Conservation (phyloP, 2,329 filamentous ascomycete genomes). For the Aureobasidium lini region DNA sequence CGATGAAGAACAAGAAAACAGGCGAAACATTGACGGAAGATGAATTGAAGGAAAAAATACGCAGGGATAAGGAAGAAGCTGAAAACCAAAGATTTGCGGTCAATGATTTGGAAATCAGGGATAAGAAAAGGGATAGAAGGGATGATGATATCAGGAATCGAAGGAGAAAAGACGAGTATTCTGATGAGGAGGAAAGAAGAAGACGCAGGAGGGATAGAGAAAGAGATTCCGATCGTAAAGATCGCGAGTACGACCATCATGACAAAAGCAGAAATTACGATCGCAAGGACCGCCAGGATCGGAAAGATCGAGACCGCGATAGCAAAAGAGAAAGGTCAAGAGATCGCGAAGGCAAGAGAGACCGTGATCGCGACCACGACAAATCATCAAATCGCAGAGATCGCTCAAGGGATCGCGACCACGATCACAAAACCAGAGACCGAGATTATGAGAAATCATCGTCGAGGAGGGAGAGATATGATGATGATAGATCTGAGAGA, state of each 20-base stretch:
- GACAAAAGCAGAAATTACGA: not conserved
- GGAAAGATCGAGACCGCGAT: not conserved
- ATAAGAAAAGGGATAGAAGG: conserved; percentile 4
- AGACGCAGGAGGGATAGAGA: not conserved
- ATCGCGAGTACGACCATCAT: not conserved
- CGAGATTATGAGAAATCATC: not conserved
- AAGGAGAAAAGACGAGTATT: conserved; percentile 4
- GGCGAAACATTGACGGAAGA: conserved; percentile 57
- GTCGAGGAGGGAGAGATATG: not conserved
- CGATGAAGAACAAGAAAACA: conserved; percentile 54
- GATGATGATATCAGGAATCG: not conserved
- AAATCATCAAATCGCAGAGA: not conserved
- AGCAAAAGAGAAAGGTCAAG: not conserved
- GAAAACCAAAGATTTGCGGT: not conserved
- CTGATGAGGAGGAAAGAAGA: not conserved
- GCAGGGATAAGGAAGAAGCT: conserved; percentile 10
- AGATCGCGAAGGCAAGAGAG: not conserved
- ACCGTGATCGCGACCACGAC: not conserved
- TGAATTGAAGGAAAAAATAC: conserved; percentile 41
- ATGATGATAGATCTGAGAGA: not conserved
- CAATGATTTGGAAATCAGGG: not conserved
- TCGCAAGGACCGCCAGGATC: not conserved
- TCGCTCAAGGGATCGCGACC: not conserved
- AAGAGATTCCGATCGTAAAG: not conserved
- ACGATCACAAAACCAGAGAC: not conserved